Conservation (phyloP, 2,329 filamentous ascomycete species). For the Byssochlamys sp. region DNA sequence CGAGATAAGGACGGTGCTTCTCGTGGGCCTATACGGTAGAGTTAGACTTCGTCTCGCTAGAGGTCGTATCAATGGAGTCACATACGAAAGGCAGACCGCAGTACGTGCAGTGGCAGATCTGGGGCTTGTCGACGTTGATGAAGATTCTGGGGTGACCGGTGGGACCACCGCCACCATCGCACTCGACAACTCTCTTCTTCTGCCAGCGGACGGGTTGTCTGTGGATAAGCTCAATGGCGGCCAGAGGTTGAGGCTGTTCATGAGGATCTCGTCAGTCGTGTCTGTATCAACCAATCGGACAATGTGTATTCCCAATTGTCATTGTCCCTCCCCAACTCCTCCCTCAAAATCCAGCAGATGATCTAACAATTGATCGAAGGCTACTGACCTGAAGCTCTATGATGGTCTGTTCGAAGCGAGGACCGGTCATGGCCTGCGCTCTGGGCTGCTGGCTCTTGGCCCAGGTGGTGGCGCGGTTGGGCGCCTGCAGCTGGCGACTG, state of each 20-base stretch:
- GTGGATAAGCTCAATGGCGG: constrained; percentile 93
- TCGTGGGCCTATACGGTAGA: constrained; percentile 63
- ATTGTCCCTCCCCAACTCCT: background rate
- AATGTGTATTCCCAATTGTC: constrained; percentile 5
- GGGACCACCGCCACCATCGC: constrained; percentile 85
- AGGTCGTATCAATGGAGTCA: constrained; percentile 14
- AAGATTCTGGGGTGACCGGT: constrained; percentile 86
- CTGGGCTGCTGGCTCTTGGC: constrained; percentile 75
- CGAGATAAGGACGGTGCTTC: constrained; percentile 72
- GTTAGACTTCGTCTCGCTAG: background rate
- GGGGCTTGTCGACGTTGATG: constrained; percentile 95
- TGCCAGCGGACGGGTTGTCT: constrained; percentile 90
- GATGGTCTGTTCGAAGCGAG: constrained; percentile 93
- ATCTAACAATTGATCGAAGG: background rate
- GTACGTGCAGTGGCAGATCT: constrained; percentile 84
- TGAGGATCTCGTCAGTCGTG: constrained; percentile 19
- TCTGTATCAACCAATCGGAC: background rate
- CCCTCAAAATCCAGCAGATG: background rate
- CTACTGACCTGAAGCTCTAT: constrained; percentile 74
- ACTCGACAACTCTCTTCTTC: constrained; percentile 69
- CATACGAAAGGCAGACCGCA: constrained; percentile 88
- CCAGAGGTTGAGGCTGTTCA: constrained; percentile 68
- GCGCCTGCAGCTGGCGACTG: constrained; percentile 62
- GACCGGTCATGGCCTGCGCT: constrained; percentile 77
- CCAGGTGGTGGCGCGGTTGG: constrained; percentile 75